Evolutionary conservation across 2,329 filamentous ascomycete species (phyloP), one percentile per base, ranked within the genome.

Genomic region (Ophiostoma piceae): DNA sequence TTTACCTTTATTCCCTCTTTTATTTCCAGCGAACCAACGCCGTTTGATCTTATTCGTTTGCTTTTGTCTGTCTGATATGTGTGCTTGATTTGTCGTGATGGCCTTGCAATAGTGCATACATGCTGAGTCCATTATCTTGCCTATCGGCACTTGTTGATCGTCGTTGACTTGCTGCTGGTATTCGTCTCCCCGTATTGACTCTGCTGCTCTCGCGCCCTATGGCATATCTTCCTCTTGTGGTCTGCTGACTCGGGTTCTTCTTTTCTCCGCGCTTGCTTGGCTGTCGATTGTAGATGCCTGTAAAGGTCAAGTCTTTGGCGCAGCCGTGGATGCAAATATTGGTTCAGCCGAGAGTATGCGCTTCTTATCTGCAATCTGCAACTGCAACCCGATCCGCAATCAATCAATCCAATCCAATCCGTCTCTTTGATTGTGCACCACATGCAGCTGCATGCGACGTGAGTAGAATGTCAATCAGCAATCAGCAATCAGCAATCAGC

Each of bases 21-120:
- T 66, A 71, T 74, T 74, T 69, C 66, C 73, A 47, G 62, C 74
- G 74, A 51, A 51, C 37, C 41, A 54, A 51, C 65, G 37, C 39
- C 39, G 39, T 35, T 66, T 54, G 22, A 51, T 72, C 70, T 73
- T 57, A 71, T 41, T 71, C 51, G 66, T 16, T 12, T 29, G 26
- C 37, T 2, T 29, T 26, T 35, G 35, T 35, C 14, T 26, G 11
- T 57, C 22, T 57, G 51, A 57, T 22, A 2, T 26, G 8, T 26
- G 9, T 35, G 35, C 35, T 35, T 35, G 35, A 35, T 8, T 35
- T 8, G 35, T 35, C 26, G 26, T 29, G 26, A 29, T 29, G 26
- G 26, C 26, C 26, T 29, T 29, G 26, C 26, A 29, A 29, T 29
- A 29, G 26, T 29, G 26, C 26, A 35, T 35, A 35, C 4, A 2